Conservation (phyloP, 495 filamentous ascomycete species). For the Neurospora sp. region DNA sequence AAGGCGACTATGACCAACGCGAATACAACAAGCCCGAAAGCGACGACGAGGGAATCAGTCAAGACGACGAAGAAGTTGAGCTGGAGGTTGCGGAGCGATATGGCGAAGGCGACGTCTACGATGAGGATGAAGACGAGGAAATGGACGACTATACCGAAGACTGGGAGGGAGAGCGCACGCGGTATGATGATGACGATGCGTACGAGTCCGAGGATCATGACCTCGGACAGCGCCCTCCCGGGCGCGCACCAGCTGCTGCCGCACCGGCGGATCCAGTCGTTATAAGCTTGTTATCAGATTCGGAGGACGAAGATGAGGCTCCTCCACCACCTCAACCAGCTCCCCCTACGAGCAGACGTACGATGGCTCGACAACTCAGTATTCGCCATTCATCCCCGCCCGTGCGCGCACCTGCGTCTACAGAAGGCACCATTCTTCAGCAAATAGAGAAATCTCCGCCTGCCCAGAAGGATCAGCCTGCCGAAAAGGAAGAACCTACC, state of each 20-base stretch:
- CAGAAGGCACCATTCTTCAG: neutral
- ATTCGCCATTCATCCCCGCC: neutral
- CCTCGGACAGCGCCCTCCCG: constrained; percentile 5
- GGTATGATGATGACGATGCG: constrained; percentile 16
- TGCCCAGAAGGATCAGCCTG: neutral
- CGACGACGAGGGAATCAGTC: constrained; percentile 24
- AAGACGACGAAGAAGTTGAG: constrained; percentile 31
- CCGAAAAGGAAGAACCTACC: neutral
- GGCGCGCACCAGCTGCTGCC: neutral
- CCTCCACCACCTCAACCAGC: neutral
- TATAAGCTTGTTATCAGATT: constrained; percentile 30
- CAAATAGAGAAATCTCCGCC: neutral
- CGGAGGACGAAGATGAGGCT: constrained; percentile 22
- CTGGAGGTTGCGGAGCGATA: constrained; percentile 27
- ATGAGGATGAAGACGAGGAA: constrained; percentile 20
- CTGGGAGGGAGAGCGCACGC: constrained; percentile 18
- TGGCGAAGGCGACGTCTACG: constrained; percentile 28
- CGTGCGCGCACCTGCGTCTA: neutral
- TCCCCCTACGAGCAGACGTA: neutral
- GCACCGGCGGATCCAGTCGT: constrained; percentile 15
- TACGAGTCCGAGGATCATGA: constrained; percentile 18
- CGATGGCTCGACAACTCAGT: neutral
- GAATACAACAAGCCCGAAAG: constrained; percentile 15
- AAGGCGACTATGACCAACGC: constrained; percentile 24
- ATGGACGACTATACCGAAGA: constrained; percentile 14